Percentiles rank a stretch among this genome's conserved stretches.
These are phyloP conservation scores for Adenanthera pavonina DNA, from an alignment of 306 rosid species.

Conservation along the genomic window DNA sequence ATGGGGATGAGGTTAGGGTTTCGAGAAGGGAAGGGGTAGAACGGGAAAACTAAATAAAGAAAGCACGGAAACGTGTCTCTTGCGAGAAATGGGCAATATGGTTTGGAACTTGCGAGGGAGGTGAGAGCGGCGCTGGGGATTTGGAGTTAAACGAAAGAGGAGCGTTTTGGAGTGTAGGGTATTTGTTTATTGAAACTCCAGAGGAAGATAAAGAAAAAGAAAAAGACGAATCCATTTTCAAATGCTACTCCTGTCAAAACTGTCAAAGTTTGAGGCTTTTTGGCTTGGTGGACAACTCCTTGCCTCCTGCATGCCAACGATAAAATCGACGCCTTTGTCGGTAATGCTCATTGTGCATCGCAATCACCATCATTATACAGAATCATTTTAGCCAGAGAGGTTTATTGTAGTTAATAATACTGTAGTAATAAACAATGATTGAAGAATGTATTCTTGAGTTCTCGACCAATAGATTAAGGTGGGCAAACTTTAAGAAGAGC, in stretches of 20 bases:
- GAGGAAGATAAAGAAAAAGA: neutral
- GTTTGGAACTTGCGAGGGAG: slow-evolving; percentile 5
- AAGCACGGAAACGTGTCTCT: slow-evolving; percentile 25
- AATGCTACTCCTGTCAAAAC: neutral
- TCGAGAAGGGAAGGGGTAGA: slow-evolving; percentile 12
- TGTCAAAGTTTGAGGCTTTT: slow-evolving; percentile 1
- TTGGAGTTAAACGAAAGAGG: neutral
- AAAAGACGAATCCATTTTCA: neutral
- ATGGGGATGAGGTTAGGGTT: slow-evolving; percentile 32
- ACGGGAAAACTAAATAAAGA: slow-evolving; percentile 14
- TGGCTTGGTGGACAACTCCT: neutral
- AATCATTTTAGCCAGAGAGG: neutral
- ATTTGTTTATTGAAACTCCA: slow-evolving; percentile 20
- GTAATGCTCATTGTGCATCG: neutral
- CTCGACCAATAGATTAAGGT: neutral
- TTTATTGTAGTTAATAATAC: neutral
- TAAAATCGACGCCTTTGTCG: slow-evolving; percentile 31
- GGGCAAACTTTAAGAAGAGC: neutral
- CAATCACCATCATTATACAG: neutral
- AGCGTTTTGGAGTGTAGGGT: neutral
- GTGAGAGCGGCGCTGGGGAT: slow-evolving; percentile 23
- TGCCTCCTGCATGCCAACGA: neutral
- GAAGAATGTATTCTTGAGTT: neutral
- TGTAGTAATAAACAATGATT: neutral
- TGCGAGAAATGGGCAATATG: slow-evolving; percentile 27